Conservation (phyloP, 106 monocot genomes). For the Dendrobium huoshanense region DNA sequence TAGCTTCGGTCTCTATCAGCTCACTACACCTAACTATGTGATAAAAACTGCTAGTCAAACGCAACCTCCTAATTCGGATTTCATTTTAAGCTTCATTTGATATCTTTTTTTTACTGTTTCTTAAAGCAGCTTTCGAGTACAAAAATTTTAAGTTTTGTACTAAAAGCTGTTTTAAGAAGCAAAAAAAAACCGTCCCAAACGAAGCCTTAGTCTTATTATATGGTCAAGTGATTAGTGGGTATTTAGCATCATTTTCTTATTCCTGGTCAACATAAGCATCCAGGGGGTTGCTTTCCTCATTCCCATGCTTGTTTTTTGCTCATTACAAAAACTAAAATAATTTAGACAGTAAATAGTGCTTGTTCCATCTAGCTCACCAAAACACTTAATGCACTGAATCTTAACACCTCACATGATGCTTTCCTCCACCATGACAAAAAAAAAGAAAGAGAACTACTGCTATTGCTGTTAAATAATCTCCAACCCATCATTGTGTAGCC, state of each 20-base stretch:
- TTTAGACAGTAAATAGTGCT: not conserved
- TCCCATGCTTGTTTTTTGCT: too few relatives aligned
- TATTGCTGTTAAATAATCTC: not conserved
- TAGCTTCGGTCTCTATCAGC: too few relatives aligned
- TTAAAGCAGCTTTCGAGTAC: too few relatives aligned
- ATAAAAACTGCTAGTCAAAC: too few relatives aligned
- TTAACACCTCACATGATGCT: slow-evolving; percentile 2
- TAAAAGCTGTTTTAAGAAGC: too few relatives aligned
- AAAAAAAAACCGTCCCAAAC: too few relatives aligned
- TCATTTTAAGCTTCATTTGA: too few relatives aligned
- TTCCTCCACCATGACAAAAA: not conserved
- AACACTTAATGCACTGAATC: not conserved
- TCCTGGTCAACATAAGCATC: not conserved
- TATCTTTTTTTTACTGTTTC: too few relatives aligned
- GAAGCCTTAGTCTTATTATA: not conserved
- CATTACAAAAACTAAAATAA: too few relatives aligned
- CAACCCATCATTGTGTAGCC: slow-evolving; percentile 3
- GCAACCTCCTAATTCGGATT: too few relatives aligned
- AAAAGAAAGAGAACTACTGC: not conserved
- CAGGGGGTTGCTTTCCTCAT: slow-evolving; percentile 1
- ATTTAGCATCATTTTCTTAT: slow-evolving; percentile 1
- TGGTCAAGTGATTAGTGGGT: not conserved
- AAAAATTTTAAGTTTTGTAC: too few relatives aligned
- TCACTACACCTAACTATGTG: too few relatives aligned
- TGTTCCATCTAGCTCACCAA: not conserved